Evolutionary conservation across 1,284 basidiomycete genomes (phyloP), one percentile per base, ranked within the genome.

Genomic region (Tranzscheliella williamsii): DNA sequence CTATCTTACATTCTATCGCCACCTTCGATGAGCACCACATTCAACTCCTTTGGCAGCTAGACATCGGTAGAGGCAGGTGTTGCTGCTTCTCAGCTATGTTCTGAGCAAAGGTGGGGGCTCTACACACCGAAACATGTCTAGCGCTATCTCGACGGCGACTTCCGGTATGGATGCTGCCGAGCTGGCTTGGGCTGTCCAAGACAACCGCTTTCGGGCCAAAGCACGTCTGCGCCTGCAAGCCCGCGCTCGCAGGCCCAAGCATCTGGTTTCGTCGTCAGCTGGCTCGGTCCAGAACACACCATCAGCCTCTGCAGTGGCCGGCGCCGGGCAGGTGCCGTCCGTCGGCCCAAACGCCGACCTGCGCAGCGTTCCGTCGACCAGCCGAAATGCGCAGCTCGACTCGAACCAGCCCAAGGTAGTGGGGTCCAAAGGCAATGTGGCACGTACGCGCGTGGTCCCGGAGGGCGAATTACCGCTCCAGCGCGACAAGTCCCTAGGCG

Each of bases 401-500:
- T 36, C 51, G 0, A 42, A 38, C 5, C 39, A 47, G 37, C 58
- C 52, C 32, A 42, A 38, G 21, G 50, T 67, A 8, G 46, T 56
- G 24, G 60, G 55, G 11, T 41, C 44, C 30, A 61, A 50, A 26
- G 50, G 50, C 38, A 62, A 62, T 27, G 38, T 56, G 7, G 54
- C 52, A 0, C 47, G 50, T 33, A 46, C 49, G 21, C 52, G 53
- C 24, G 45, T 39, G 26, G 13, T 18, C 2, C 50, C 57, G 33
- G 53, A 68, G 6, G 49, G 49, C 20, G 61, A 66, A 40, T 53
- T 53, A 3, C 64, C 67, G 2, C 33, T 73, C 6, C 72, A 68
- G 27, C 50, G 70, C 12, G 70, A 76, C 42, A 70, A 72, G 40
- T 39, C 52, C 1, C 62, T 76, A 24, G 75, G 75, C 20, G 60